Evolutionary conservation across 805 yeast species (phyloP).

Genomic region (Ogataea thermomethanolica): DNA sequence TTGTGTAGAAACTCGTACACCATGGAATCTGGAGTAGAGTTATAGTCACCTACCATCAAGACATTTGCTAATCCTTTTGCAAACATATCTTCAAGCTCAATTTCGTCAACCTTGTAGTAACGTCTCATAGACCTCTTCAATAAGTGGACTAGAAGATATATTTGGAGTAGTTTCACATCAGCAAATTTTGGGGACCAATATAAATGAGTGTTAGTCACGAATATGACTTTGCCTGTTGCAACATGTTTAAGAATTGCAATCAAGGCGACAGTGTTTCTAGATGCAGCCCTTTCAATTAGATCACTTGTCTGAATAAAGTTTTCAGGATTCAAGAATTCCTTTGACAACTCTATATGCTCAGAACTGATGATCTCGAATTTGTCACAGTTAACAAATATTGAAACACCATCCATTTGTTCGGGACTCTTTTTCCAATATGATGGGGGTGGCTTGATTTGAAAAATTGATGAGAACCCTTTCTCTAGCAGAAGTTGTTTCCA

Average conservation of each 20-base stretch:
- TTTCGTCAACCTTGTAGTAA: conserved; percentile 11
- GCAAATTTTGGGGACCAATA: conserved; percentile 54
- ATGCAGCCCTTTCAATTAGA: conserved; percentile 35
- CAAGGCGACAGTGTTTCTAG: conserved; percentile 56
- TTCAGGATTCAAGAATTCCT: conserved; percentile 24
- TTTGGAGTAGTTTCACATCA: conserved; percentile 53
- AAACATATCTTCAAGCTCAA: conserved; percentile 12
- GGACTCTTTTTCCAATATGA: conserved; percentile 46
- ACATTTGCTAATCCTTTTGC: conserved; percentile 33
- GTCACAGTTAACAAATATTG: conserved; percentile 47
- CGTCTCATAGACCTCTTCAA: conserved; percentile 30
- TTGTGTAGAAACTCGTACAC: conserved; percentile 43
- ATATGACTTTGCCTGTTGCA: conserved; percentile 36
- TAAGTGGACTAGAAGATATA: conserved; percentile 40
- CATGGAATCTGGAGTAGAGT: conserved; percentile 47
- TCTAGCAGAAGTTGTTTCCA: conserved; percentile 24
- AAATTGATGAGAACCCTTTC: conserved; percentile 43
- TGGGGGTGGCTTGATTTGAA: conserved; percentile 49
- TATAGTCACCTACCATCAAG: conserved; percentile 55
- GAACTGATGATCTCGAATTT: conserved; percentile 42
- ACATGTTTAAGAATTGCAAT: conserved; percentile 47
- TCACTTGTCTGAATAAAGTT: conserved; percentile 34
- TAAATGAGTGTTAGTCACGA: conserved; percentile 56
- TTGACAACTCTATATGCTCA: conserved; percentile 33
- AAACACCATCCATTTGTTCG: conserved; percentile 57